phyloP scores from a whole-genome alignment of 2,329 filamentous ascomycete genomes.

The Bertia moriformis region DNA sequence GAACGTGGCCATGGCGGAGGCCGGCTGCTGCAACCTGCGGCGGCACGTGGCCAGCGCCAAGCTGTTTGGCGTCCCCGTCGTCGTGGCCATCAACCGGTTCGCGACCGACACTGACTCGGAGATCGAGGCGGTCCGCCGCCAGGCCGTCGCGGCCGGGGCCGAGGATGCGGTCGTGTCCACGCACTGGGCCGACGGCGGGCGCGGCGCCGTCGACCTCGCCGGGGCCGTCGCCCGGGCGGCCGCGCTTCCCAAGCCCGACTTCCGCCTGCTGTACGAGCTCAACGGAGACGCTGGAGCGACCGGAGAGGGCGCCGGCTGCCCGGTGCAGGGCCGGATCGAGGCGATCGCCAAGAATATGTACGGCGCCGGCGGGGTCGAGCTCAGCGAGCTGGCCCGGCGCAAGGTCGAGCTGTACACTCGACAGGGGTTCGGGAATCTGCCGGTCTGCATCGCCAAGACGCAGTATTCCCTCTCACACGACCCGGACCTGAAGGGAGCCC shows the following conservation, averaged over 20 bases:
- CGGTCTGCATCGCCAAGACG: constrained; percentile 95
- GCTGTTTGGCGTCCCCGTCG: constrained; percentile 78
- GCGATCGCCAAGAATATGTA: constrained; percentile 88
- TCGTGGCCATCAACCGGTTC: constrained; percentile 96
- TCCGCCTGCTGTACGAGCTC: constrained; percentile 73
- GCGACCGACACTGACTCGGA: constrained; percentile 87
- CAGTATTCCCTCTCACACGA: constrained; percentile 95
- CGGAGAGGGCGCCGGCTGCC: too few relatives aligned
- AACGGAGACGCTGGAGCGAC: too few relatives aligned
- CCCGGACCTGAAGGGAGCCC: constrained; percentile 83
- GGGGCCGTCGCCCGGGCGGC: constrained; percentile 72
- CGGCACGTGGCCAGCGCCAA: constrained; percentile 91
- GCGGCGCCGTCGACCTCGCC: constrained; percentile 77
- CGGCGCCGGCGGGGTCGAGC: constrained; percentile 75
- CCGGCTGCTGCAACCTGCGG: constrained; percentile 81
- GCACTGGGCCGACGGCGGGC: constrained; percentile 92
- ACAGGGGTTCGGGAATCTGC: constrained; percentile 83
- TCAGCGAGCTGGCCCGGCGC: constrained; percentile 84
- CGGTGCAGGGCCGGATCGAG: constrained; percentile 84
- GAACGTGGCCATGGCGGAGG: constrained; percentile 79
- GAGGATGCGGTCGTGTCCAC: constrained; percentile 87
- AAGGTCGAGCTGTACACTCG: constrained; percentile 91
- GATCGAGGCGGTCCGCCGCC: constrained; percentile 75
- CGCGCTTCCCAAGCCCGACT: constrained; percentile 63
- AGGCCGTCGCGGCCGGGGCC: constrained; percentile 83